Percentiles rank a stretch among this genome's conserved stretches.
phyloP scores from a whole-genome alignment of 1,284 basidiomycete genomes.

The Puccinia horiana region DNA sequence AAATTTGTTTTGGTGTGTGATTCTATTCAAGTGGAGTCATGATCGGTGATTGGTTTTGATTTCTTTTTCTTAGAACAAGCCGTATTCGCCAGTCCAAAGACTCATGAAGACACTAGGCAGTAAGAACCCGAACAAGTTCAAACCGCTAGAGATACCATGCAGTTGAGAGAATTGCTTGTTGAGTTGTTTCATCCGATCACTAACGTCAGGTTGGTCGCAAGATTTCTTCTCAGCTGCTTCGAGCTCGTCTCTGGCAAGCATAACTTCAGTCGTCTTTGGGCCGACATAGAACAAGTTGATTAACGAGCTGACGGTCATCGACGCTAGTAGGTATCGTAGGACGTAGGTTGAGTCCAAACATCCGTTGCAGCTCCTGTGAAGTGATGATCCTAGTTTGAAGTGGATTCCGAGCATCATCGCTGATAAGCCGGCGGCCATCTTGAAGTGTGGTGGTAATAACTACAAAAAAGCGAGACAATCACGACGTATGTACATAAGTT shows the following conservation, averaged over 20 bases:
- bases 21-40: neutral
- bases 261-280: constrained; percentile 61
- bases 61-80: constrained; percentile 4
- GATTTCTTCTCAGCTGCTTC: constrained; percentile 74
- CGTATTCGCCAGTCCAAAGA: constrained; percentile 40
- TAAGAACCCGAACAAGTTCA: constrained; percentile 36
- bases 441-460: constrained; percentile 75
- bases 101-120: constrained; percentile 27
- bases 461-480: constrained; percentile 60
- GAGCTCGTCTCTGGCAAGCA: constrained; percentile 71
- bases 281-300: constrained; percentile 59
- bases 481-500: too few species aligned
- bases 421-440: constrained; percentile 66
- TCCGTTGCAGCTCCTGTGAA: constrained; percentile 59
- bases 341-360: constrained; percentile 55
- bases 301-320: constrained; percentile 58
- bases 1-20: neutral
- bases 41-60: neutral
- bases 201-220: constrained; percentile 68
- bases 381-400: constrained; percentile 67
- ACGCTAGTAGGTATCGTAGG: constrained; percentile 18
- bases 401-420: constrained; percentile 67
- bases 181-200: constrained; percentile 53
- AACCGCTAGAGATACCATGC: constrained; percentile 37
- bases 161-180: constrained; percentile 39